A percentile compares a stretch with the other conserved stretches of the same genome.
These are phyloP conservation scores for Xanthoconium separans DNA, from an alignment of 1,284 basidiomycete species.

Conservation along the genomic window DNA sequence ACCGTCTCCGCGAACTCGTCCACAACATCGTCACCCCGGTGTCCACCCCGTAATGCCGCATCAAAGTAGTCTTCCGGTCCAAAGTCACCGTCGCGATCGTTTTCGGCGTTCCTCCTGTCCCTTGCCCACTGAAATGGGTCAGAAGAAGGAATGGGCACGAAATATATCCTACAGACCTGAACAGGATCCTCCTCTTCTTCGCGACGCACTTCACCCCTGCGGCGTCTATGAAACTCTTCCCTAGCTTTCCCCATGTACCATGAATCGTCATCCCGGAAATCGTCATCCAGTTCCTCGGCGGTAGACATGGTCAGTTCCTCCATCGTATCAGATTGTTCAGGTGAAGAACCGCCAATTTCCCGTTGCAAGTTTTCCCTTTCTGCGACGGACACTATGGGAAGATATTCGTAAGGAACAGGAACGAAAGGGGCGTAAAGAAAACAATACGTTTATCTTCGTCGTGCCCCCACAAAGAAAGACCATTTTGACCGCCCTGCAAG, in stretches of 20 bases:
- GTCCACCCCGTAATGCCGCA: constrained; percentile 55
- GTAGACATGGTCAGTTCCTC: constrained; percentile 26
- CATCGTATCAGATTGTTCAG: constrained; percentile 6
- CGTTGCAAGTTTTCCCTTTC: constrained; percentile 21
- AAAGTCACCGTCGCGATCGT: constrained; percentile 69
- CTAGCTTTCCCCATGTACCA: constrained; percentile 81
- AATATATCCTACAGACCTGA: constrained; percentile 41
- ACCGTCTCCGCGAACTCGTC: constrained; percentile 75
- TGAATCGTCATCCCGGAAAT: constrained; percentile 50
- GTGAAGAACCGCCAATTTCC: constrained; percentile 28
- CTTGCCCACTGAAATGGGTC: constrained; percentile 62
- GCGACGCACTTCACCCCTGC: constrained; percentile 39
- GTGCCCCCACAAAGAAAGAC: constrained; percentile 59
- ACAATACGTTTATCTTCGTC: constrained; percentile 46
- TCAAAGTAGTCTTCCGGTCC: constrained; percentile 82
- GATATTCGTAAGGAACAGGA: constrained; percentile 9
- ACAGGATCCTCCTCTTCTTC: constrained; percentile 69
- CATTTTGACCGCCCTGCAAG: constrained; percentile 64
- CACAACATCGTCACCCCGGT: constrained; percentile 55
- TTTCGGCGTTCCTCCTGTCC: constrained; percentile 66
- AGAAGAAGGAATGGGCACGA: background rate
- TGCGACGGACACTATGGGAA: constrained; percentile 23
- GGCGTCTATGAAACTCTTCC: constrained; percentile 65
- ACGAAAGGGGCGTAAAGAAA: background rate
- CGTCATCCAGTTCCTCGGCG: constrained; percentile 25